A percentile compares a stretch with the other conserved stretches of the same genome.
Conservation (phyloP, 331 rosid genomes). For the Acacia pycnantha region DNA sequence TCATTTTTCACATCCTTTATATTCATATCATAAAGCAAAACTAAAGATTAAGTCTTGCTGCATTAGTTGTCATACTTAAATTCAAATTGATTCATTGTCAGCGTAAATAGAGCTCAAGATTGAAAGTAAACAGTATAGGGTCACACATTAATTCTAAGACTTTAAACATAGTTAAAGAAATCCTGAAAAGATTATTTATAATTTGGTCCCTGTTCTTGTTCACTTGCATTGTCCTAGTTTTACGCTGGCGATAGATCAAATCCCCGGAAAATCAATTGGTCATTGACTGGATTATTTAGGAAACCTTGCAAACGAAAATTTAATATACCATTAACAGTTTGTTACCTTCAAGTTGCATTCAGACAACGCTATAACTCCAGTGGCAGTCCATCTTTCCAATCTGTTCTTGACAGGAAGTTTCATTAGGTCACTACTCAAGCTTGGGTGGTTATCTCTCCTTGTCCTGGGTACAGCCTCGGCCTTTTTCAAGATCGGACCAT, state of each 20-base stretch:
- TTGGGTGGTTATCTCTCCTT: slow-evolving; percentile 40
- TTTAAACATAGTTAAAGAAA: not conserved
- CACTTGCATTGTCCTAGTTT: not conserved
- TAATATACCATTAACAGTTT: not conserved
- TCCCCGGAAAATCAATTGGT: not conserved
- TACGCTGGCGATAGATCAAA: not conserved
- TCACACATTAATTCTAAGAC: not conserved
- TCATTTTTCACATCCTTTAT: not conserved
- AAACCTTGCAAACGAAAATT: not conserved
- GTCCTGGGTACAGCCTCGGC: slow-evolving; percentile 52
- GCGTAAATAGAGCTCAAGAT: not conserved
- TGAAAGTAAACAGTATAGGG: not conserved
- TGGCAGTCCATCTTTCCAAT: slow-evolving; percentile 63
- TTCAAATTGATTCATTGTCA: not conserved
- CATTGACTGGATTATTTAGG: not conserved
- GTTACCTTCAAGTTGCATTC: slow-evolving; percentile 83
- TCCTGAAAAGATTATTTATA: not conserved
- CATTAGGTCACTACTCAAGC: slow-evolving; percentile 33
- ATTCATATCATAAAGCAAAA: not conserved
- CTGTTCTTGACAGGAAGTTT: slow-evolving; percentile 45
- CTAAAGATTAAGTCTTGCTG: not conserved
- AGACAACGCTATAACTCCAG: slow-evolving; percentile 76
- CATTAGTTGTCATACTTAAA: not conserved
- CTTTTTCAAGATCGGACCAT: slow-evolving; percentile 61
- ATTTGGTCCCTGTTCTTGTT: not conserved